Evolutionary conservation across 768 basidiomycete species (phyloP).

Genomic region (Boletus rubropictus): DNA sequence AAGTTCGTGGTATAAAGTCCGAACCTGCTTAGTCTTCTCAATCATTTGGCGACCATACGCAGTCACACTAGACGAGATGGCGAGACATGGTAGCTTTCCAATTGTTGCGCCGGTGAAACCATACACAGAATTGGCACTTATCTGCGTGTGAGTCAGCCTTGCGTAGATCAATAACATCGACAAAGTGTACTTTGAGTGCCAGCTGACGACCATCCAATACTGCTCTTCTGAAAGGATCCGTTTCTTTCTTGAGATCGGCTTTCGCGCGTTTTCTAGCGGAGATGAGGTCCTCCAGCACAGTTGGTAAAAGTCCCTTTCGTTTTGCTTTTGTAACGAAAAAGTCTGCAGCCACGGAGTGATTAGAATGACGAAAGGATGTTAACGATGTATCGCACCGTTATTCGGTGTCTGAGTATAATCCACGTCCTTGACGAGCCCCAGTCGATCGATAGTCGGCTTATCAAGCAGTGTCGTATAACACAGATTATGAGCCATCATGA

Average conservation of each 20-base stretch:
- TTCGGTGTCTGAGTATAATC: conserved; percentile 96
- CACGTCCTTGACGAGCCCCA: conserved; percentile 71
- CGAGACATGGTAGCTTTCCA: conserved; percentile 91
- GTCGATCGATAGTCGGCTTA: conserved; percentile 66
- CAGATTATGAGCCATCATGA: conserved; percentile 99
- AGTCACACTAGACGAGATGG: conserved; percentile 93
- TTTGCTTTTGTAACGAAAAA: conserved; percentile 68
- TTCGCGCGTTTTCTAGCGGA: conserved; percentile 92
- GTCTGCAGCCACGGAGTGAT: conserved; percentile 44
- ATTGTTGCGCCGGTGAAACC: conserved; percentile 98
- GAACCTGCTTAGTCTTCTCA: conserved; percentile 85
- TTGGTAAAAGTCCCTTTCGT: conserved; percentile 88
- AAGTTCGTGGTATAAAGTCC: conserved; percentile 5
- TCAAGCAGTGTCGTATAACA: conserved; percentile 97
- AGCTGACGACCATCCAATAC: conserved; percentile 96
- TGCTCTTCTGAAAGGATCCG: conserved; percentile 93
- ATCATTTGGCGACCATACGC: conserved; percentile 99
- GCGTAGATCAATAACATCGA: not conserved
- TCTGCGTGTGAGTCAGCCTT: conserved; percentile 43
- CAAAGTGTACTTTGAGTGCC: conserved; percentile 71
- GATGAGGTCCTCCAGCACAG: conserved; percentile 89
- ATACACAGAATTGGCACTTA: conserved; percentile 98
- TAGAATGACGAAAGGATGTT: not conserved
- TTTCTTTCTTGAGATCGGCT: conserved; percentile 93
- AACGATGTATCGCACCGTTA: conserved; percentile 53